Percentiles rank a stretch among this genome's conserved stretches.
phyloP scores from a whole-genome alignment of 202 grass and related monocot genomes.

The Panicum virgatum region DNA sequence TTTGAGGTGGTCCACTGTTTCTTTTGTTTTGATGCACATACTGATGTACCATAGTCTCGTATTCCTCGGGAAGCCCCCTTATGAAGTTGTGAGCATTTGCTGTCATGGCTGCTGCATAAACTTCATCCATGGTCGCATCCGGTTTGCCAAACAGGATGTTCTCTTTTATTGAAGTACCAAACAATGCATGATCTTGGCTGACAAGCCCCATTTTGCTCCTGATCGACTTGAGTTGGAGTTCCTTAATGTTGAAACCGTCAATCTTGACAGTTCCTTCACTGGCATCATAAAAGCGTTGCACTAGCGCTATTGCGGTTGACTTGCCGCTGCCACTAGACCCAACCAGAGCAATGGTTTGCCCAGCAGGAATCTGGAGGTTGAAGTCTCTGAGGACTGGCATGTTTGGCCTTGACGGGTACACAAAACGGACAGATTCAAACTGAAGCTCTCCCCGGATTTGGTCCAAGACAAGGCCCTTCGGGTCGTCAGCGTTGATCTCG shows the following conservation, averaged over 20 bases:
- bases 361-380: slow-evolving; percentile 75
- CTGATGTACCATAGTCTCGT: slow-evolving; percentile 73
- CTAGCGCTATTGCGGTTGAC: slow-evolving; percentile 85
- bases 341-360: slow-evolving; percentile 83
- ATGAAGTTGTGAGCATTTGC: slow-evolving; percentile 98
- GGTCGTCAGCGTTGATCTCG: slow-evolving; percentile 69
- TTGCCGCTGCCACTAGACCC: slow-evolving; percentile 94
- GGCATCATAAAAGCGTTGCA: slow-evolving; percentile 96
- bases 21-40: slow-evolving; percentile 1
- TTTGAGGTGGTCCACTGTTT: slow-evolving; percentile 3
- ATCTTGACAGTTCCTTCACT: slow-evolving; percentile 75
- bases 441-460: slow-evolving; percentile 66
- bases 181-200: slow-evolving; percentile 95
- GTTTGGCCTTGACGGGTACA: slow-evolving; percentile 89
- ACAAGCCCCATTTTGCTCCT: slow-evolving; percentile 94
- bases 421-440: slow-evolving; percentile 70
- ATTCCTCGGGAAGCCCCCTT: slow-evolving; percentile 80
- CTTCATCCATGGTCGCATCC: slow-evolving; percentile 78
- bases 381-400: slow-evolving; percentile 73
- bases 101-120: slow-evolving; percentile 90
- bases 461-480: slow-evolving; percentile 55
- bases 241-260: slow-evolving; percentile 76
- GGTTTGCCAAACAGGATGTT: slow-evolving; percentile 94
- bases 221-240: slow-evolving; percentile 78
- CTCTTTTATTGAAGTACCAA: slow-evolving; percentile 88